Percentiles rank a stretch among this genome's conserved stretches.
Conservation (phyloP, 164 flowering plant genomes). For the Akebia trifoliata region DNA sequence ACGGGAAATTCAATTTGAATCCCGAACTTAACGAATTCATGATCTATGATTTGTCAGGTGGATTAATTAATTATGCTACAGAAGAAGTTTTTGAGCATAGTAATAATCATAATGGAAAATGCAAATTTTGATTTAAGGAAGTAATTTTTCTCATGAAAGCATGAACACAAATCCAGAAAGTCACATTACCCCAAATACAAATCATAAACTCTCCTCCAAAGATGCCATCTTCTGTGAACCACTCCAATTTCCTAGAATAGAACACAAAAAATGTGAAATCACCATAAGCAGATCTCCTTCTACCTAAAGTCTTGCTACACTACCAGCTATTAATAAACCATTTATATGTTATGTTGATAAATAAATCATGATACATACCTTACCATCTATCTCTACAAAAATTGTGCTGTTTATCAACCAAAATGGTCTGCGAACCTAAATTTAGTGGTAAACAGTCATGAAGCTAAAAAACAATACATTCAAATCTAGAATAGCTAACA, state of each 20-base stretch:
- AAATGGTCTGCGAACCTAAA: constrained; percentile 90
- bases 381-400: constrained; percentile 83
- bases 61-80: no score
- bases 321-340: neutral
- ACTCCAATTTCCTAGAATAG: constrained; percentile 82
- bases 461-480: constrained; percentile 2
- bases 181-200: constrained; percentile 80
- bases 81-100: neutral
- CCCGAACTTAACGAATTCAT: no score
- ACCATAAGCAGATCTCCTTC: neutral
- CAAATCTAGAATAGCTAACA: neutral
- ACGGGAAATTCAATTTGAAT: no score
- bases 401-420: constrained; percentile 98
- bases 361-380: constrained; percentile 46
- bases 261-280: constrained; percentile 8
- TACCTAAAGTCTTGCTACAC: neutral
- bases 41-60: no score
- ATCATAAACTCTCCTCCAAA: constrained; percentile 95
- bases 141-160: neutral
- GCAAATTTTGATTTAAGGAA: neutral
- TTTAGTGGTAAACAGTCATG: constrained; percentile 10
- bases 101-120: neutral
- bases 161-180: neutral
- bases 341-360: neutral
- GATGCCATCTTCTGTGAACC: constrained; percentile 97